phyloP scores from a whole-genome alignment of 257 asterid species.

The Nicotiana paniculata region DNA sequence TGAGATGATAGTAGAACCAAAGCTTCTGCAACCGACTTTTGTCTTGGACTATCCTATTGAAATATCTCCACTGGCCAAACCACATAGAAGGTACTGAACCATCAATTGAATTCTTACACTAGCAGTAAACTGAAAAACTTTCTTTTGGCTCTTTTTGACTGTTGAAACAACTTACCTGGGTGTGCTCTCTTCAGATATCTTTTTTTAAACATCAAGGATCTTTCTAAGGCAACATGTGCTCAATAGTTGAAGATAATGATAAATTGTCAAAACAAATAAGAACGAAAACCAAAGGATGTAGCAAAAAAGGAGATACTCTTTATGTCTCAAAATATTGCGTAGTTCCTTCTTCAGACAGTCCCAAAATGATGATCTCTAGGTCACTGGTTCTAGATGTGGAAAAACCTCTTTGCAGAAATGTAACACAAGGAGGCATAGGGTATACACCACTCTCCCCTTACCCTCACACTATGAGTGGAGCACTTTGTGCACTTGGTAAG shows the following conservation, averaged over 20 bases:
- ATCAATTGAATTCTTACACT: not conserved
- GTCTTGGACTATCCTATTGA: constrained; percentile 96
- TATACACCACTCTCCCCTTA: not conserved
- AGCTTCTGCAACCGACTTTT: constrained; percentile 84
- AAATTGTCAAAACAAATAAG: not conserved
- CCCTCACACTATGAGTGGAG: not conserved
- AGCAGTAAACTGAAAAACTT: not conserved
- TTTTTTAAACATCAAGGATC: not conserved
- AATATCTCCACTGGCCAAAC: constrained; percentile 97
- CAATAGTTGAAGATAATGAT: not conserved
- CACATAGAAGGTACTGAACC: constrained; percentile 67
- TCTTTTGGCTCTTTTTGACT: not conserved
- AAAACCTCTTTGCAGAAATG: not conserved
- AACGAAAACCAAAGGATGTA: not conserved
- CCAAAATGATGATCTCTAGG: not conserved
- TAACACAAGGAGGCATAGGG: not conserved
- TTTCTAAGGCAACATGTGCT: not conserved
- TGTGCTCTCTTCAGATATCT: not conserved
- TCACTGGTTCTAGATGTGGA: not conserved
- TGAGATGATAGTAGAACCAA: constrained; percentile 76
- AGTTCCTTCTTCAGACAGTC: not conserved
- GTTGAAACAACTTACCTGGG: not conserved
- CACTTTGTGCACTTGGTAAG: too few relatives aligned
- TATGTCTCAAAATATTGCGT: not conserved
- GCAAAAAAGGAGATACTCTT: not conserved